Conservation (phyloP, 768 basidiomycete species). For the Auricularia cornea region DNA sequence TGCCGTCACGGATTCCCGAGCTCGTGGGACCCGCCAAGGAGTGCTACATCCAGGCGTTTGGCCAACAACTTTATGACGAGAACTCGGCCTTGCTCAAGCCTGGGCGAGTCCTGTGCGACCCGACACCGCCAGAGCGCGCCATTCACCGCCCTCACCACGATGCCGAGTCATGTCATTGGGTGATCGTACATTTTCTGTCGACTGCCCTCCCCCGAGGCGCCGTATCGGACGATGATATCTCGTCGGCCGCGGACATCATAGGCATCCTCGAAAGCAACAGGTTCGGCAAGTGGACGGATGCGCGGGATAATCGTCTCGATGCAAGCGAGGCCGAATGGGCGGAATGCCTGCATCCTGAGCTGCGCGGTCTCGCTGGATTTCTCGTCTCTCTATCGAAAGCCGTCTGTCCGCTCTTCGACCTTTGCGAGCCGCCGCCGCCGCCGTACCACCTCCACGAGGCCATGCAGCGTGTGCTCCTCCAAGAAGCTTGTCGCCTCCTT, state of each 20-base stretch:
- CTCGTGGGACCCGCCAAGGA: neutral
- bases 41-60: neutral
- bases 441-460: neutral
- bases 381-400: too few species aligned
- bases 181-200: neutral
- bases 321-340: too few species aligned
- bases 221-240: too few species aligned
- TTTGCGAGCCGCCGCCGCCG: neutral
- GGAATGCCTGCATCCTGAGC: too few species aligned
- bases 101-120: too few species aligned
- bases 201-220: neutral
- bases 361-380: too few species aligned
- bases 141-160: neutral
- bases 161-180: neutral
- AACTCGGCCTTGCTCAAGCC: neutral
- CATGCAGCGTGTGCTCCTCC: neutral
- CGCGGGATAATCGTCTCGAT: too few species aligned
- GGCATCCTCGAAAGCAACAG: neutral
- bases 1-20: neutral
- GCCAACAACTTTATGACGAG: neutral
- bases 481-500: neutral
- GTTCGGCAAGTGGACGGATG: too few species aligned
- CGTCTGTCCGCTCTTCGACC: neutral
- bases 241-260: neutral
- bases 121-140: neutral